Percentiles rank a stretch among this genome's conserved stretches.
These are phyloP conservation scores for Manihot esculenta DNA, from an alignment of 441 rosid genomes.

Conservation along the genomic window DNA sequence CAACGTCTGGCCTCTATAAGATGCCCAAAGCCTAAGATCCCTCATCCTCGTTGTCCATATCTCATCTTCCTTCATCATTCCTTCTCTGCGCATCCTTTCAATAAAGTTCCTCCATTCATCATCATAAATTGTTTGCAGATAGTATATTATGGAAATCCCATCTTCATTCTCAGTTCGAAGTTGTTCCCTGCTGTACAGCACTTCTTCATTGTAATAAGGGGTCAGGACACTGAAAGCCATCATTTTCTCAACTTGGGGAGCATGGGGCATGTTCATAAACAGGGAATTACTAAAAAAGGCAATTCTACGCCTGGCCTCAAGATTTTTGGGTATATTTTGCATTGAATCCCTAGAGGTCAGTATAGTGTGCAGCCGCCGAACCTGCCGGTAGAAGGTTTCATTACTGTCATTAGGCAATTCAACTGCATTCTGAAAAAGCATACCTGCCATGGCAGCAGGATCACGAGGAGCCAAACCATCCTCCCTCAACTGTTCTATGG, in stretches of 20 bases:
- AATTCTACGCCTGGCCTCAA: slow-evolving; percentile 87
- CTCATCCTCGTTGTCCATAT: slow-evolving; percentile 63
- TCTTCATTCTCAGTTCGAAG: slow-evolving; percentile 81
- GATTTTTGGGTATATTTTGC: slow-evolving; percentile 75
- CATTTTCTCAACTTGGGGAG: slow-evolving; percentile 97
- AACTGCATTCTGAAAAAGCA: slow-evolving; percentile 67
- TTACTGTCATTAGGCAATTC: slow-evolving; percentile 59
- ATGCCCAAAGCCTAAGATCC: slow-evolving; percentile 93
- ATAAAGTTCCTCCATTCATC: slow-evolving; percentile 90
- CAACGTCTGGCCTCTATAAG: slow-evolving; percentile 89
- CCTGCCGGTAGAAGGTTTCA: slow-evolving; percentile 71
- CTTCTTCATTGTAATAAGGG: slow-evolving; percentile 90
- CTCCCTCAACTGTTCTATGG: slow-evolving; percentile 47
- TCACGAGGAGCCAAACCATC: slow-evolving; percentile 72
- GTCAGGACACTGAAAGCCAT: slow-evolving; percentile 88
- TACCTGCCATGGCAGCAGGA: slow-evolving; percentile 55
- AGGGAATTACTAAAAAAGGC: slow-evolving; percentile 95
- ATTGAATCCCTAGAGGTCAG: slow-evolving; percentile 78
- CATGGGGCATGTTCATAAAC: slow-evolving; percentile 92
- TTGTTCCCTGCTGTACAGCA: slow-evolving; percentile 78
- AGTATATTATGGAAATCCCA: slow-evolving; percentile 82
- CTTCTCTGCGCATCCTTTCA: slow-evolving; percentile 85
- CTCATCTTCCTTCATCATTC: slow-evolving; percentile 61
- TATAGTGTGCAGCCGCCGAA: slow-evolving; percentile 77
- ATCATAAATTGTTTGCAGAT: slow-evolving; percentile 78